phyloP scores from a whole-genome alignment of 148 eudicot genomes.

The Amaranthus cruentus region DNA sequence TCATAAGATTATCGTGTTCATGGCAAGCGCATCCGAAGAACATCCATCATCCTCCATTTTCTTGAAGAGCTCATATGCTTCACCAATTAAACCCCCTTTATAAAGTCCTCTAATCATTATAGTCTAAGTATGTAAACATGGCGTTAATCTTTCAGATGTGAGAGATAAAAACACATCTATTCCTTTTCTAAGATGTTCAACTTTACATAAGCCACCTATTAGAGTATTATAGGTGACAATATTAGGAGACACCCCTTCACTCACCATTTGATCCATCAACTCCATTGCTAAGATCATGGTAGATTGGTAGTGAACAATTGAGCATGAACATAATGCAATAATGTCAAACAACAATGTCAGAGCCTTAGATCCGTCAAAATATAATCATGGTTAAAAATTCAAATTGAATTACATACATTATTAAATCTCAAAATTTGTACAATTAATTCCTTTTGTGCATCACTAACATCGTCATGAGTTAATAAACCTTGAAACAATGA shows the following conservation, averaged over 20 bases:
- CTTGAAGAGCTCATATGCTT: slow-evolving; percentile 17
- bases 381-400: too few species aligned
- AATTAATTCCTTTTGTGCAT: too few species aligned
- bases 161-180: slow-evolving; percentile 8
- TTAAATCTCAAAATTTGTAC: too few species aligned
- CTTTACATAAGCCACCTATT: slow-evolving; percentile 28
- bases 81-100: slow-evolving; percentile 15
- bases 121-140: slow-evolving; percentile 14
- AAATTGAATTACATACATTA: too few species aligned
- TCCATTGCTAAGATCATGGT: slow-evolving; percentile 7
- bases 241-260: neutral
- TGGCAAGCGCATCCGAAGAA: slow-evolving; percentile 17
- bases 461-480: too few species aligned
- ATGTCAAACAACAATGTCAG: too few species aligned
- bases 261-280: neutral
- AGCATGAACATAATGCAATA: too few species aligned
- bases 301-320: too few species aligned
- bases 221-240: slow-evolving; percentile 4
- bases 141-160: slow-evolving; percentile 11
- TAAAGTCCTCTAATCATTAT: slow-evolving; percentile 25
- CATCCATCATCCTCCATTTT: slow-evolving; percentile 28
- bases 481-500: too few species aligned
- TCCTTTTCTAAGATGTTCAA: slow-evolving; percentile 19
- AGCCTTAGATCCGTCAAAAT: too few species aligned
- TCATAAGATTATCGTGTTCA: slow-evolving; percentile 7